Conservation (phyloP, 2,329 filamentous ascomycete species). For the Pseudogymnoascus sp. region DNA sequence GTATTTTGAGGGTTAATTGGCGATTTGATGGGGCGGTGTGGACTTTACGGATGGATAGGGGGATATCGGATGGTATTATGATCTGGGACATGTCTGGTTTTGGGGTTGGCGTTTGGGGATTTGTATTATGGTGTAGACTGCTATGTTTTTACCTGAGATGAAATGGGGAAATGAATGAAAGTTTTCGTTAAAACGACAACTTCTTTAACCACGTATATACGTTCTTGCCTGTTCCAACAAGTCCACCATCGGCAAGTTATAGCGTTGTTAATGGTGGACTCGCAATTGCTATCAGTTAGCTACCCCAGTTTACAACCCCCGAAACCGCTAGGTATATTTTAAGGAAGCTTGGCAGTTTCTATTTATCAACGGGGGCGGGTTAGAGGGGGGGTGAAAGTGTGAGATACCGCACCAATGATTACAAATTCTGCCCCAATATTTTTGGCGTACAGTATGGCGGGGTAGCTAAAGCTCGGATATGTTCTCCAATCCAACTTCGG, state of each 20-base stretch:
- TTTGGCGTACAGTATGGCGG: background rate
- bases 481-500: background rate
- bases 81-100: background rate
- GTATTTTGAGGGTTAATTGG: background rate
- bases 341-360: background rate
- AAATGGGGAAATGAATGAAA: background rate
- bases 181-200: background rate
- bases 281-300: background rate
- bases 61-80: background rate
- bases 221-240: background rate
- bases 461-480: background rate
- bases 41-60: background rate
- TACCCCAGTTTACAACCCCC: background rate
- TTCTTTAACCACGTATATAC: background rate
- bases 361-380: background rate
- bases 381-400: background rate
- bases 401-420: background rate
- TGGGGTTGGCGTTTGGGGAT: background rate
- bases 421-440: background rate
- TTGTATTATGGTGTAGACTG: conserved; percentile 7
- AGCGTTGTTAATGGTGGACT: background rate
- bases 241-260: background rate
- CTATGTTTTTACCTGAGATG: background rate
- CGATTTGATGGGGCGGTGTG: background rate
- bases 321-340: background rate